Conservation (phyloP, 805 yeast genomes). For the Candida ipomoeae region DNA sequence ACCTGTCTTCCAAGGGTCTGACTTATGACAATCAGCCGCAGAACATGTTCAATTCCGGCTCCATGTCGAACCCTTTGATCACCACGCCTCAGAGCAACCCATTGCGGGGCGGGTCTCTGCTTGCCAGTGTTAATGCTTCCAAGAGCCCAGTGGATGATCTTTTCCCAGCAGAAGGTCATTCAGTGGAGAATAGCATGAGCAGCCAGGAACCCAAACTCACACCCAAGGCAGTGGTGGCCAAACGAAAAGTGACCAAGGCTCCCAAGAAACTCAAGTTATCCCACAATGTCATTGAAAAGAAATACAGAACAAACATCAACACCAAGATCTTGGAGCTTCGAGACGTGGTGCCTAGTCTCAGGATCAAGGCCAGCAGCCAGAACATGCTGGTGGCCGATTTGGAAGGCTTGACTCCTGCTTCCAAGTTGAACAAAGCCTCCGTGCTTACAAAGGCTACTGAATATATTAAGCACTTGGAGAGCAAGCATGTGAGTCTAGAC, state of each 20-base stretch:
- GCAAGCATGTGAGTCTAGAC: conserved; percentile 48
- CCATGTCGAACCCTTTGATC: background rate
- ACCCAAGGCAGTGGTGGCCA: background rate
- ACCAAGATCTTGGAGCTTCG: conserved; percentile 63
- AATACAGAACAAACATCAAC: conserved; percentile 74
- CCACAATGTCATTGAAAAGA: conserved; percentile 78
- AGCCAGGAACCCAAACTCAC: background rate
- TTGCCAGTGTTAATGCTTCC: background rate
- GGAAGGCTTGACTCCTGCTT: conserved; percentile 75
- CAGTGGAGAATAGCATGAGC: background rate
- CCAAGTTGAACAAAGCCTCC: conserved; percentile 72
- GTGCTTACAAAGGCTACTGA: conserved; percentile 73
- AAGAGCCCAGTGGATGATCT: background rate
- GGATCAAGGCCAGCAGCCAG: conserved; percentile 49
- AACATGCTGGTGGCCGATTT: conserved; percentile 36
- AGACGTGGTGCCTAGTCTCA: conserved; percentile 73
- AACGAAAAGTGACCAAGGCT: conserved; percentile 35
- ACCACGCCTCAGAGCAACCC: conserved; percentile 1
- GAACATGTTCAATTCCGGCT: background rate
- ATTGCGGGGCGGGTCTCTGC: conserved; percentile 1
- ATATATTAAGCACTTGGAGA: conserved; percentile 69
- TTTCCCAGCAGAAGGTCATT: background rate
- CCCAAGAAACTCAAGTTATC: conserved; percentile 55
- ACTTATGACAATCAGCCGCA: background rate
- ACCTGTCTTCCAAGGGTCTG: conserved; percentile 2